Conservation (phyloP, 257 asterid species). For the Solanum sejunctum region DNA sequence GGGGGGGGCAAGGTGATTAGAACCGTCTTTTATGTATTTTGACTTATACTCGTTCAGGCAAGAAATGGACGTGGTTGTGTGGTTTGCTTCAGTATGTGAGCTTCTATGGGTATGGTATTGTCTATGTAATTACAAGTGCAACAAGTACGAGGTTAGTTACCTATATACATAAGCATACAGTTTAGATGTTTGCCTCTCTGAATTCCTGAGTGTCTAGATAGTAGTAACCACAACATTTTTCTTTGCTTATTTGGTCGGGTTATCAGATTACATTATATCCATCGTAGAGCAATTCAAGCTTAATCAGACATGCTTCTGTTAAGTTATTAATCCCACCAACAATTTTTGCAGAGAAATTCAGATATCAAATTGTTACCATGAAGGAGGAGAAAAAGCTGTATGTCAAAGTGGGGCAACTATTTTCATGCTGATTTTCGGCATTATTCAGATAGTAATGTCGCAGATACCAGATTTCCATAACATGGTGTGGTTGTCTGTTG, state of each 20-base stretch:
- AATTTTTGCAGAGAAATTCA: slow-evolving; percentile 55
- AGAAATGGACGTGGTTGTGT: slow-evolving; percentile 16
- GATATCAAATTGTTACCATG: slow-evolving; percentile 62
- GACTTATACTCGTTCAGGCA: slow-evolving; percentile 8
- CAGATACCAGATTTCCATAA: slow-evolving; percentile 64
- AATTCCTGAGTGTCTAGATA: background rate
- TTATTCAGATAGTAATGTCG: slow-evolving; percentile 40
- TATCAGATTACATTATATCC: background rate
- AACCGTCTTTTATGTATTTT: background rate
- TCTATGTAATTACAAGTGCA: slow-evolving; percentile 15
- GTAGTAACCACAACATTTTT: background rate
- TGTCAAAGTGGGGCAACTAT: slow-evolving; percentile 30
- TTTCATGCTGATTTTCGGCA: slow-evolving; percentile 46
- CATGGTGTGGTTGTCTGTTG: slow-evolving; percentile 53
- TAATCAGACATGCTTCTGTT: background rate
- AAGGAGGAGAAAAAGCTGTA: slow-evolving; percentile 33
- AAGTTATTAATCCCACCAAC: background rate
- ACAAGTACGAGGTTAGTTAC: slow-evolving; percentile 28
- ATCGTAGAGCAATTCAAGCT: background rate
- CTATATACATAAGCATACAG: too few species aligned
- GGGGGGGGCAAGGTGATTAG: too few species aligned
- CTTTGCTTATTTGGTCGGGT: background rate
- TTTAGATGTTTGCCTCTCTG: background rate
- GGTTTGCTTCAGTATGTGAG: slow-evolving; percentile 13
- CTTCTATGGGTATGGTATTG: slow-evolving; percentile 10